A percentile compares a stretch with the other conserved stretches of the same genome.
These are phyloP conservation scores for Suzukiozyma palmioleophila DNA, from an alignment of 1,139 yeast genomes.

Conservation along the genomic window DNA sequence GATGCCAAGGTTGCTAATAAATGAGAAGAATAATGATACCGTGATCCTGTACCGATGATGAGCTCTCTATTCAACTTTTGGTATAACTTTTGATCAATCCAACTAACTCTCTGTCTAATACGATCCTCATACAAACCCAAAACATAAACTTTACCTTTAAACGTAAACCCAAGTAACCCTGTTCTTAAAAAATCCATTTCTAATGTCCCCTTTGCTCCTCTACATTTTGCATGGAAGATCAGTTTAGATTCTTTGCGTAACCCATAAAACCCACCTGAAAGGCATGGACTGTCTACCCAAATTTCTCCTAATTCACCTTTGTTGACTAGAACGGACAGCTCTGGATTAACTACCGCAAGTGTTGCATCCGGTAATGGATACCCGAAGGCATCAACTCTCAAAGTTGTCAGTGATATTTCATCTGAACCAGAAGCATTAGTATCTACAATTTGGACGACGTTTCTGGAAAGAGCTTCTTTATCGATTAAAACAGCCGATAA, in stretches of 20 bases:
- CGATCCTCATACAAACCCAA: constrained; percentile 91
- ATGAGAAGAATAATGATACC: constrained; percentile 85
- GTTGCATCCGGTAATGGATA: constrained; percentile 93
- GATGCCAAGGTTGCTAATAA: constrained; percentile 75
- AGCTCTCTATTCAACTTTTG: constrained; percentile 28
- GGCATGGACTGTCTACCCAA: constrained; percentile 90
- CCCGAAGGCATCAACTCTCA: constrained; percentile 89
- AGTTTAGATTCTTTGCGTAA: constrained; percentile 60
- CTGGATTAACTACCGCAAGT: constrained; percentile 91
- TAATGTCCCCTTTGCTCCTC: constrained; percentile 61
- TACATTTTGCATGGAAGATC: constrained; percentile 79
- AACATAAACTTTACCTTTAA: constrained; percentile 81
- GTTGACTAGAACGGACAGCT: constrained; percentile 62
- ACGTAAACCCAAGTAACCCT: constrained; percentile 83
- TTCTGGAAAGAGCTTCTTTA: constrained; percentile 74
- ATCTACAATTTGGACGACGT: constrained; percentile 67
- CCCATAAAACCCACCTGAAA: constrained; percentile 88
- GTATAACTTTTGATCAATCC: constrained; percentile 51
- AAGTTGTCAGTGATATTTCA: constrained; percentile 45
- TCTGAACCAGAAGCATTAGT: constrained; percentile 55
- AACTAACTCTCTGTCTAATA: constrained; percentile 68
- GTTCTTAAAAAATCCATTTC: constrained; percentile 85
- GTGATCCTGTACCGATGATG: constrained; percentile 35
- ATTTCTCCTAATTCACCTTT: constrained; percentile 90
- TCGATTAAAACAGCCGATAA: constrained; percentile 75